Conservation (phyloP, 225 moss, liverwort and hornwort genomes). For the Asterella californica region DNA sequence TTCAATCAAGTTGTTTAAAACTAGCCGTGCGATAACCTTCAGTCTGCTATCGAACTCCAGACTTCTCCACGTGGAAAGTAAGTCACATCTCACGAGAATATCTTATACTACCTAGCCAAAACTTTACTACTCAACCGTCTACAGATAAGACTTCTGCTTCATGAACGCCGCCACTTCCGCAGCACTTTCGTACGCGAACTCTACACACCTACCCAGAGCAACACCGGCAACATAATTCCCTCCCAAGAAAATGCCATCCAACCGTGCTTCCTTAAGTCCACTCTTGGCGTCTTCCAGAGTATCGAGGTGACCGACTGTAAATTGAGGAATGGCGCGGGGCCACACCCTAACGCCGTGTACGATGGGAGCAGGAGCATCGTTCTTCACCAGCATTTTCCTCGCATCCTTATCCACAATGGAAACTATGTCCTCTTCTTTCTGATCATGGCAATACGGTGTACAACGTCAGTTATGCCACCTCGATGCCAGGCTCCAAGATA, state of each 20-base stretch:
- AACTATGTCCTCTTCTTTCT: constrained; percentile 87
- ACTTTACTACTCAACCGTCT: constrained; percentile 6
- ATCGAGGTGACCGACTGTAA: constrained; percentile 86
- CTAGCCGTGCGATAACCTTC: neutral
- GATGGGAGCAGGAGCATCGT: constrained; percentile 66
- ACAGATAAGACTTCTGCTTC: constrained; percentile 20
- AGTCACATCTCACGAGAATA: neutral
- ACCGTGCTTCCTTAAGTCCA: constrained; percentile 51
- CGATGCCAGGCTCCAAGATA: neutral
- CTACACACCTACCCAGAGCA: constrained; percentile 87
- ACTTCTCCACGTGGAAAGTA: neutral
- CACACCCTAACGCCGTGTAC: constrained; percentile 81
- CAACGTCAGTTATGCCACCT: neutral
- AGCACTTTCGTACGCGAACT: constrained; percentile 94
- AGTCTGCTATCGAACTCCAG: neutral
- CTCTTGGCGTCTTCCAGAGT: constrained; percentile 62
- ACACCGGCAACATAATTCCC: constrained; percentile 97
- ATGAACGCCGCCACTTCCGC: constrained; percentile 59
- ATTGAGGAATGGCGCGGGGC: constrained; percentile 92
- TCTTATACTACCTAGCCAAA: neutral
- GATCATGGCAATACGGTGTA: neutral
- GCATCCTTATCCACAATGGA: constrained; percentile 86
- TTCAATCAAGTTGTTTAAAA: neutral
- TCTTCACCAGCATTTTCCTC: constrained; percentile 84
- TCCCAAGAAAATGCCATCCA: constrained; percentile 80